A percentile compares a stretch with the other conserved stretches of the same genome.
phyloP scores from a whole-genome alignment of 1,284 basidiomycete genomes.

The Leccinum subatratum region DNA sequence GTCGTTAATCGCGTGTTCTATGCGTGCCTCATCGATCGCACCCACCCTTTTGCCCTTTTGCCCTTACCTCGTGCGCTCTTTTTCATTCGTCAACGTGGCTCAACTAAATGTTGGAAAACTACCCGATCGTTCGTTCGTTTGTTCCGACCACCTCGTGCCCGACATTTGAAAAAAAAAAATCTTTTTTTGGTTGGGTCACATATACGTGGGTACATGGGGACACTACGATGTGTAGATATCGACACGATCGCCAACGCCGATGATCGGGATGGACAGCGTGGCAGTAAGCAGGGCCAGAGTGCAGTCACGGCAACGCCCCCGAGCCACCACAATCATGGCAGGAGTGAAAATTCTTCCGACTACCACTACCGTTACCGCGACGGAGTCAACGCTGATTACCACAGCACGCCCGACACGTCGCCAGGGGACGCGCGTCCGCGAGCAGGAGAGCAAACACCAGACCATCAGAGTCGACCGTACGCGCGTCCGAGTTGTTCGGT shows the following conservation, averaged over 20 bases:
- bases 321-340: neutral
- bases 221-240: neutral
- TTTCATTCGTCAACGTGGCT: neutral
- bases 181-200: neutral
- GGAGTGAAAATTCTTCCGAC: neutral
- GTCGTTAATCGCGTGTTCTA: conserved; percentile 18
- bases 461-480: neutral
- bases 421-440: conserved; percentile 12
- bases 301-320: neutral
- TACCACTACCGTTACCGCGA: conserved; percentile 3
- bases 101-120: neutral
- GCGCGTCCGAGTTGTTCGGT: conserved; percentile 10
- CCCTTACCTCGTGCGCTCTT: neutral
- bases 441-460: neutral
- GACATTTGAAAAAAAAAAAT: neutral
- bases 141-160: neutral
- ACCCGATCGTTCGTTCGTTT: neutral
- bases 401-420: conserved; percentile 26
- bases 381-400: conserved; percentile 17
- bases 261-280: neutral
- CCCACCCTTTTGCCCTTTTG: neutral
- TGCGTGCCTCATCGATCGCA: neutral
- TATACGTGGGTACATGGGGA: neutral
- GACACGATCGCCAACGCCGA: neutral
- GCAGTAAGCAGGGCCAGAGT: neutral